Evolutionary conservation across 257 asterid species (phyloP).

Genomic region (Solanum bulbocastanum): DNA sequence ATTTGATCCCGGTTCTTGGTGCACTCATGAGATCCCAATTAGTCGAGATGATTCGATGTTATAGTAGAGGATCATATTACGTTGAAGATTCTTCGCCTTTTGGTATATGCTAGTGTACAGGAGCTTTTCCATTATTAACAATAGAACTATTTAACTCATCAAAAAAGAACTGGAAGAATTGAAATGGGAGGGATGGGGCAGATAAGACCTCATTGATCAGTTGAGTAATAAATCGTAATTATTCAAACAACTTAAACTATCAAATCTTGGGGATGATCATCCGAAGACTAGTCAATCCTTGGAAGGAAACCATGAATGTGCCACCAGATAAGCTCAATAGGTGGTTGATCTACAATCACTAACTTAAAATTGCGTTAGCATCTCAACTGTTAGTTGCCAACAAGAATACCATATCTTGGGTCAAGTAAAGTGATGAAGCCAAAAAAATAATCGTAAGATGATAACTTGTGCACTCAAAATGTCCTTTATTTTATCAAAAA

Average conservation of each 20-base stretch:
- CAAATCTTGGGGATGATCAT: not conserved
- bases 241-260: not conserved
- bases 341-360: not conserved
- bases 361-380: not conserved
- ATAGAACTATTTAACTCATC: not conserved
- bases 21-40: not conserved
- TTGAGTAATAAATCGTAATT: not conserved
- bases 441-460: not conserved
- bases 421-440: not conserved
- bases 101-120: not conserved
- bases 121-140: not conserved
- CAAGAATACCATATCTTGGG: not conserved
- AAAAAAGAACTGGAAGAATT: not conserved
- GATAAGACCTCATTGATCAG: not conserved
- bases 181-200: not conserved
- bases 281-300: not conserved
- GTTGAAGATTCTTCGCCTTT: not conserved
- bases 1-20: not conserved
- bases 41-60: not conserved
- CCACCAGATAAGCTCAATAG: not conserved
- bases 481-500: not conserved
- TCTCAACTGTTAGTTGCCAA: not conserved
- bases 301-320: not conserved
- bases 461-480: not conserved
- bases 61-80: not conserved